Conservation (phyloP, 75 land plant genomes). For the Cryptomeria japonica region DNA sequence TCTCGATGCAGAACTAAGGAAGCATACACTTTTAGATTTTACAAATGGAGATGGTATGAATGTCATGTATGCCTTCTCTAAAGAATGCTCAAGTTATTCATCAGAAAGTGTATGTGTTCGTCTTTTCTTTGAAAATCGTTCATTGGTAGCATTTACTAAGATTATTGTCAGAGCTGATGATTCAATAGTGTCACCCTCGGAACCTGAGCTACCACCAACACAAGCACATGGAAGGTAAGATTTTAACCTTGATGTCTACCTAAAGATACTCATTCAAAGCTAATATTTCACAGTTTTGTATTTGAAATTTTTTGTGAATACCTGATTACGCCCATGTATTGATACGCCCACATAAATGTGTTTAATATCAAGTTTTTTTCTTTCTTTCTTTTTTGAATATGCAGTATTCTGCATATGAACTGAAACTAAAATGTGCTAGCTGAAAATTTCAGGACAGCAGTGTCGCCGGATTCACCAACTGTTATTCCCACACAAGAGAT, state of each 20-base stretch:
- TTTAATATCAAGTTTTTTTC: constrained; percentile 10
- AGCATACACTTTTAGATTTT: constrained; percentile 64
- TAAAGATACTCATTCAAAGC: background rate
- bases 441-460: background rate
- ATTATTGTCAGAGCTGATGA: constrained; percentile 13
- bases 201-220: background rate
- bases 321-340: background rate
- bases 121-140: constrained; percentile 16
- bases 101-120: constrained; percentile 3
- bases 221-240: background rate
- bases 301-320: background rate
- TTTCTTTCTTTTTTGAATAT: background rate
- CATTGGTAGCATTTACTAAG: constrained; percentile 1
- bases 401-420: background rate
- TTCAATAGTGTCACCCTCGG: background rate
- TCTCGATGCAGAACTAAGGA: constrained; percentile 42
- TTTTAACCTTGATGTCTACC: background rate
- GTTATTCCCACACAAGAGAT: constrained; percentile 63
- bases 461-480: constrained; percentile 21
- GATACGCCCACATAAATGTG: constrained; percentile 5
- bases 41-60: constrained; percentile 81
- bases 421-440: background rate
- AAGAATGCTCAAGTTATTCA: constrained; percentile 44
- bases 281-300: background rate
- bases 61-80: constrained; percentile 70